Percentiles rank a stretch among this genome's conserved stretches.
phyloP scores from a whole-genome alignment of 495 filamentous ascomycete species.

The Gamarada debralockiae region DNA sequence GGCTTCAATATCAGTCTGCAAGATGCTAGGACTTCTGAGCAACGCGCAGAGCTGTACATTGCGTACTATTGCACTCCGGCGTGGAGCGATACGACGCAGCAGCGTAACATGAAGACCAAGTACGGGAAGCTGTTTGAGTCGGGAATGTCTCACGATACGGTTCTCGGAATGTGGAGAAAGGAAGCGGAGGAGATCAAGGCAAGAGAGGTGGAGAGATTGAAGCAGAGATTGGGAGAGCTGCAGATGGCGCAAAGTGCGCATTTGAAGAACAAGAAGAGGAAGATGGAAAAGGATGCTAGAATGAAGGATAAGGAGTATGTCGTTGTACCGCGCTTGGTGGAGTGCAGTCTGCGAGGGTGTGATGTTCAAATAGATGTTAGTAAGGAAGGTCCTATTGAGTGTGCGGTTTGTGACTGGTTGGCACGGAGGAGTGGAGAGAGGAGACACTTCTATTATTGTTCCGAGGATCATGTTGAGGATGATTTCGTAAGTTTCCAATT shows the following conservation, averaged over 20 bases:
- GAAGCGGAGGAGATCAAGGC: conserved; percentile 10
- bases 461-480: conserved; percentile 33
- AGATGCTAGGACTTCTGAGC: conserved; percentile 11
- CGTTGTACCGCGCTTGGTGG: conserved; percentile 25
- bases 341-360: conserved; percentile 35
- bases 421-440: conserved; percentile 24
- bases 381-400: conserved; percentile 26
- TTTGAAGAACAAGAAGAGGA: conserved; percentile 21
- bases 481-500: conserved; percentile 36
- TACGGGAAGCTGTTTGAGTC: conserved; percentile 20
- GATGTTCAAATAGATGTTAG: conserved; percentile 22
- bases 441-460: conserved; percentile 38
- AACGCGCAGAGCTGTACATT: conserved; percentile 17
- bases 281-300: conserved; percentile 24
- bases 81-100: conserved; percentile 6
- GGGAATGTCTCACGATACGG: conserved; percentile 15
- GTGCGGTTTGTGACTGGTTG: conserved; percentile 38
- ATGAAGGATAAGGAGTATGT: conserved; percentile 18
- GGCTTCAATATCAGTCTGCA: conserved; percentile 2
- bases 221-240: conserved; percentile 8
- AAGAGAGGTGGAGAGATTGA: conserved; percentile 2
- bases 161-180: conserved; percentile 13
- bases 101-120: conserved; percentile 21
- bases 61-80: conserved; percentile 17
- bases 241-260: conserved; percentile 21